Base-by-base conservation (phyloP, 2,329 filamentous ascomycete genomes). In the Cercospora sojina region DNA sequence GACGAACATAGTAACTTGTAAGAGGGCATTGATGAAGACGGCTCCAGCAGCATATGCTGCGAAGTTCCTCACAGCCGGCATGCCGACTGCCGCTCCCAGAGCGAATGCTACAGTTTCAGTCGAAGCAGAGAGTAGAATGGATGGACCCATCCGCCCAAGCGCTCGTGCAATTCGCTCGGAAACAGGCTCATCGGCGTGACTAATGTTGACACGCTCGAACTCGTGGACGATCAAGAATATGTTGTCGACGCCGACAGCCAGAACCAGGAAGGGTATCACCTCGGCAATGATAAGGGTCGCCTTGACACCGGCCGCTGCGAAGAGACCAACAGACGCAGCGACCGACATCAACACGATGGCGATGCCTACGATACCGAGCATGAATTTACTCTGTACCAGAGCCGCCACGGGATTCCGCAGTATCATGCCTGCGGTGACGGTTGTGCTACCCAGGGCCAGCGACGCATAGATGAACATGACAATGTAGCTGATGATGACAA, bases 381-480 rank as follows among this genome's bases (percentile, higher is more conserved):
- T 91, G 76, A 99, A 97, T 79, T 99, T 99, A 73, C 93, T 97
- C 79, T 98, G 92, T 0, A 99, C 94, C 3, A 99, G 82, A 2
- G 92, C 89, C 60, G 92, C 90, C 12, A 91, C 87, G 1, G 94
- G 93, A 75, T 96, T 96, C 61, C 87, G 87, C 58, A 97, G 80
- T 55, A 98, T 81, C 65, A 94, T 91, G 72, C 86, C 87, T 65
- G 93, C 81, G 0, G 90, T 91, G 64, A 96, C 83, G 5, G 91
- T 93, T 0, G 91, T 95, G 1, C 93, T 97, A 0, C 95, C 95
- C 0, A 99, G 84, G 0, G 95, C 93, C 62, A 99, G 81, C 5
- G 94, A 98, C 3, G 93, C 95, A 76, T 99, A 99, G 69, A 99
- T 81, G 79, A 99, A 99, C 95, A 99, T 99, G 82, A 97, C 92